These are phyloP conservation scores for Pouteria campechiana DNA, from an alignment of 179 eudicot species.

Conservation along the genomic window DNA sequence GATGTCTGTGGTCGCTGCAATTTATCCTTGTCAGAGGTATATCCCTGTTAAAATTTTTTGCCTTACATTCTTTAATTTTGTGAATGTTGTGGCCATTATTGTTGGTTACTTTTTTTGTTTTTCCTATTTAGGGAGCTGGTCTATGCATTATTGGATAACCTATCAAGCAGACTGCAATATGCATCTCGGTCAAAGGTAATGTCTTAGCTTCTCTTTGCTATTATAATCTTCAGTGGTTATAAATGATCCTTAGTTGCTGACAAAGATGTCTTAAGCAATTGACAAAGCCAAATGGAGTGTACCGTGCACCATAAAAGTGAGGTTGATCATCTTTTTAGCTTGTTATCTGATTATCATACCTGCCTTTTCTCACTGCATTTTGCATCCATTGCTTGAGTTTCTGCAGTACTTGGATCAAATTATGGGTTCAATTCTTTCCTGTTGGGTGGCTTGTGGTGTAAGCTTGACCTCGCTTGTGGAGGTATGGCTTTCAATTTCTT, in stretches of 20 bases:
- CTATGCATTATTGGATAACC: constrained; percentile 56
- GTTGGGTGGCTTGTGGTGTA: constrained; percentile 84
- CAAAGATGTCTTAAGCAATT: too few species aligned
- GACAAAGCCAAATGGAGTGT: too few species aligned
- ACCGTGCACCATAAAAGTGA: too few species aligned
- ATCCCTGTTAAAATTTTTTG: too few species aligned
- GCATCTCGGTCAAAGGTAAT: constrained; percentile 64
- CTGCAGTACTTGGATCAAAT: constrained; percentile 87
- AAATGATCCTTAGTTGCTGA: not conserved
- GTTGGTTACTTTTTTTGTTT: not conserved
- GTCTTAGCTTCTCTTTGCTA: not conserved
- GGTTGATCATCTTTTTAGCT: too few species aligned
- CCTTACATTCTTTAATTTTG: not conserved
- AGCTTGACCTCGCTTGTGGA: constrained; percentile 73
- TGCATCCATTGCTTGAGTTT: not conserved
- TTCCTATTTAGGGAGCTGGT: constrained; percentile 62
- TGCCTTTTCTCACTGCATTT: not conserved
- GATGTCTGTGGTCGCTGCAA: constrained; percentile 73
- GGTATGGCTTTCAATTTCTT: constrained; percentile 27
- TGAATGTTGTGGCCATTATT: not conserved
- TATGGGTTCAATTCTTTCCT: constrained; percentile 66
- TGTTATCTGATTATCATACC: not conserved
- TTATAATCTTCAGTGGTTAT: constrained; percentile 1
- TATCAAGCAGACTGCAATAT: constrained; percentile 55
- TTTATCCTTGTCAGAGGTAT: constrained; percentile 73